phyloP scores from a whole-genome alignment of 495 filamentous ascomycete species.

The Penicillium pancosmium region DNA sequence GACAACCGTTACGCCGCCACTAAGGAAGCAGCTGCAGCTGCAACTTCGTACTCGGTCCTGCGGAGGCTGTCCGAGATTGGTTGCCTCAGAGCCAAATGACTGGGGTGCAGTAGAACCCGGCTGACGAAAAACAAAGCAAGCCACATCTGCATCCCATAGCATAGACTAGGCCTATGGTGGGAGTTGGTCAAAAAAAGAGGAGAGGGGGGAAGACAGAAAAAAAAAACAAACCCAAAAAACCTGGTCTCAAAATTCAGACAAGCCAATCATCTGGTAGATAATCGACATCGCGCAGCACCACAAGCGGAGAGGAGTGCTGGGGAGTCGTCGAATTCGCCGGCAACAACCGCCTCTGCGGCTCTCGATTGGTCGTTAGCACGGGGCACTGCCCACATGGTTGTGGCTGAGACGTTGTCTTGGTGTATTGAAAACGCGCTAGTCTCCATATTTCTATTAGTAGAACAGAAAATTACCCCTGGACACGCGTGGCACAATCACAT shows the following conservation, averaged over 20 bases:
- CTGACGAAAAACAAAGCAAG: neutral
- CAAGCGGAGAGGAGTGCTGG: neutral
- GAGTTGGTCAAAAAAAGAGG: neutral
- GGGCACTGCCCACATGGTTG: constrained; percentile 34
- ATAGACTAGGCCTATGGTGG: neutral
- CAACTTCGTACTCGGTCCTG: constrained; percentile 12
- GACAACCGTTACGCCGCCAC: constrained; percentile 18
- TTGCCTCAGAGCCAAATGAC: constrained; percentile 1
- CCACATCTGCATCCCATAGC: neutral
- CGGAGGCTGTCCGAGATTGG: constrained; percentile 21
- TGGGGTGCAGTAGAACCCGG: neutral
- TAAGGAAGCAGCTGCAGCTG: neutral
- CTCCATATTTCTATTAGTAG: constrained; percentile 37
- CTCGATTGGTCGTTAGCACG: constrained; percentile 17
- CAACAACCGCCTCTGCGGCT: constrained; percentile 9
- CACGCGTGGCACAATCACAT: constrained; percentile 3
- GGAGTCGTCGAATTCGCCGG: constrained; percentile 9
- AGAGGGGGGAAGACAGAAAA: neutral
- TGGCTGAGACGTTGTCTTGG: constrained; percentile 33
- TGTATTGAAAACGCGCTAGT: constrained; percentile 32
- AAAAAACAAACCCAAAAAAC: neutral
- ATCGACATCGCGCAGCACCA: constrained; percentile 4
- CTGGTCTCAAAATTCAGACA: constrained; percentile 11
- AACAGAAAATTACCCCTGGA: constrained; percentile 21
- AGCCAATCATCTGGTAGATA: constrained; percentile 10